Percentiles rank a stretch among this genome's conserved stretches.
These are phyloP conservation scores for Sclerotinia glacialis DNA, from an alignment of 2,329 filamentous ascomycete species.

Conservation along the genomic window DNA sequence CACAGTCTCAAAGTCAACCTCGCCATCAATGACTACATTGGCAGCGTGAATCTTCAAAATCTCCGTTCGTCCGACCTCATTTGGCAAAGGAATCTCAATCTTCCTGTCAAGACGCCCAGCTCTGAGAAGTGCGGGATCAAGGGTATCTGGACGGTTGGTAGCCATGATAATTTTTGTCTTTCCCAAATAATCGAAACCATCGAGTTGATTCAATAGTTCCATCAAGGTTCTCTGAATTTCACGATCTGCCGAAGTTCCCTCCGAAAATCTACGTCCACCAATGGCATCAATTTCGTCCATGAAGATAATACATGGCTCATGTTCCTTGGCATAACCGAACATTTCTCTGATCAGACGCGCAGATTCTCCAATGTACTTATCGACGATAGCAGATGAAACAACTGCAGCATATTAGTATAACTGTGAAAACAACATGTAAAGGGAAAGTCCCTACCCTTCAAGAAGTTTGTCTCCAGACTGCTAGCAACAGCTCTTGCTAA, in stretches of 20 bases:
- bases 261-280: conserved; percentile 91
- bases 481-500: conserved; percentile 92
- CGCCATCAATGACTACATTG: conserved; percentile 83
- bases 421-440: conserved; percentile 9
- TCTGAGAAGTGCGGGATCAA: conserved; percentile 88
- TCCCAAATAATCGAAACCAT: conserved; percentile 98
- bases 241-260: conserved; percentile 94
- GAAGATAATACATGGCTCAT: conserved; percentile 99
- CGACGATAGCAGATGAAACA: conserved; percentile 96
- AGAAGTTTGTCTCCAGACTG: conserved; percentile 94
- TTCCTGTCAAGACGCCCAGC: conserved; percentile 94
- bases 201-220: conserved; percentile 97
- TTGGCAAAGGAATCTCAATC: conserved; percentile 95
- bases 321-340: conserved; percentile 99
- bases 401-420: conserved; percentile 52
- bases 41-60: conserved; percentile 96
- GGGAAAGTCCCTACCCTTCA: conserved; percentile 67
- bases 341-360: conserved; percentile 96
- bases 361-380: conserved; percentile 99
- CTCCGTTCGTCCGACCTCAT: conserved; percentile 93
- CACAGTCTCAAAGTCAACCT: conserved; percentile 97
- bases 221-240: conserved; percentile 98
- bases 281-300: conserved; percentile 99
- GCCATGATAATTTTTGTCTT: conserved; percentile 99
- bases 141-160: conserved; percentile 93